phyloP scores from a whole-genome alignment of 2,329 filamentous ascomycete genomes.

The Colletotrichum tofieldiae region DNA sequence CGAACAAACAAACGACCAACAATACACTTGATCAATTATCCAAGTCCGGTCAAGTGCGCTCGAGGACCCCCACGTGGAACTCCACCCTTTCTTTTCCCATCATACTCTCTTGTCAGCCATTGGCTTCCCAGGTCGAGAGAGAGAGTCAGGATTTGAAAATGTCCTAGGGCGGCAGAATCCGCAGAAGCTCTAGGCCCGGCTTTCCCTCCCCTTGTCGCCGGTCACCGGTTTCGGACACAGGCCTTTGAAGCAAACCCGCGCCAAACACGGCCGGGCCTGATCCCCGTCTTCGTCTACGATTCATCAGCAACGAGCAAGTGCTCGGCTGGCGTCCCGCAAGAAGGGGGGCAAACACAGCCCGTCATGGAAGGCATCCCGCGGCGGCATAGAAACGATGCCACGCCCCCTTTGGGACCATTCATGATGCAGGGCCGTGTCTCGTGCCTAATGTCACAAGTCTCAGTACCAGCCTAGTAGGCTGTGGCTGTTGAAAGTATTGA shows the following conservation, averaged over 20 bases:
- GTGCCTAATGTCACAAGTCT: conserved; percentile 25
- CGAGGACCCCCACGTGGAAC: conserved; percentile 34
- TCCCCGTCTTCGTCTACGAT: conserved; percentile 35
- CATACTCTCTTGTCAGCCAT: not conserved
- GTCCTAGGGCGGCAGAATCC: conserved; percentile 15
- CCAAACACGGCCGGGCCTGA: conserved; percentile 26
- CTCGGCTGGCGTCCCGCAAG: conserved; percentile 20
- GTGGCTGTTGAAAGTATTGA: conserved; percentile 26
- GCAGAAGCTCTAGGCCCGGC: conserved; percentile 24
- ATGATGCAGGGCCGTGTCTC: conserved; percentile 36
- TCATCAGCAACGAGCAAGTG: conserved; percentile 34
- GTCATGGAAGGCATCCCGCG: conserved; percentile 14
- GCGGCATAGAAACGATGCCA: conserved; percentile 16
- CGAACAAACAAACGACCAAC: conserved; percentile 26
- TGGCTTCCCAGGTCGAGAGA: not conserved
- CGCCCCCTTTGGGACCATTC: conserved; percentile 2
- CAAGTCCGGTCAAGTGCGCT: not conserved
- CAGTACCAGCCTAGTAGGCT: not conserved
- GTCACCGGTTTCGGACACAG: conserved; percentile 41
- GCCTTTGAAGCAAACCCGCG: conserved; percentile 28
- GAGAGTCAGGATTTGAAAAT: not conserved
- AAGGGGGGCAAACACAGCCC: conserved; percentile 20
- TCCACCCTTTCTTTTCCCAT: not conserved
- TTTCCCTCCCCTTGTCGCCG: conserved; percentile 16
- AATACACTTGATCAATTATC: not conserved